These are phyloP conservation scores for Cutaneotrichosporon sp. DNA, from an alignment of 1,284 basidiomycete genomes.

Conservation along the genomic window DNA sequence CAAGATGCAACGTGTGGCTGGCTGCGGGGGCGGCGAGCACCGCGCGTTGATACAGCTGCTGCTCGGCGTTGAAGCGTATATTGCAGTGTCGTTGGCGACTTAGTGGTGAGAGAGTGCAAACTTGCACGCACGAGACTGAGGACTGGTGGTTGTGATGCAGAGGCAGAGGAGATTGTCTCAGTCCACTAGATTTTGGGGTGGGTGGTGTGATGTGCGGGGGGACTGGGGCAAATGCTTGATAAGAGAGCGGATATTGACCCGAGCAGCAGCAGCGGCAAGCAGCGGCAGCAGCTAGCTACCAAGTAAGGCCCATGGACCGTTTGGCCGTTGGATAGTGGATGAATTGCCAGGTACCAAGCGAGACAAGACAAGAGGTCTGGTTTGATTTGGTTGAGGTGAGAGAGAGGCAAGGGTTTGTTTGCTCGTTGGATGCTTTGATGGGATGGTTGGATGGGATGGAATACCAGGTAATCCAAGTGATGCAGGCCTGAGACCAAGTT, in stretches of 20 bases:
- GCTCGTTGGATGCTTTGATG: not conserved
- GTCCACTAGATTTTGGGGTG: not conserved
- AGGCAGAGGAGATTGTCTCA: not conserved
- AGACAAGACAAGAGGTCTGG: too few relatives aligned
- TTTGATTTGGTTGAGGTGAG: too few relatives aligned
- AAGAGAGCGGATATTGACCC: not conserved
- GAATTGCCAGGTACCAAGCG: too few relatives aligned
- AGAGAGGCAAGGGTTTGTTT: not conserved
- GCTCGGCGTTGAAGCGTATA: too few relatives aligned
- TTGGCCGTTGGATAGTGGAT: too few relatives aligned
- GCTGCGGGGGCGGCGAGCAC: not conserved
- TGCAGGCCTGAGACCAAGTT: not conserved
- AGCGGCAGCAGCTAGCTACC: not conserved
- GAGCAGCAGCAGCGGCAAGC: not conserved
- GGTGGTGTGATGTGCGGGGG: not conserved
- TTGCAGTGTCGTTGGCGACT: too few relatives aligned
- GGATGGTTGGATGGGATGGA: not conserved
- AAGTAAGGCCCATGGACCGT: not conserved
- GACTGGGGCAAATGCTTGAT: not conserved
- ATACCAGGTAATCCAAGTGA: not conserved
- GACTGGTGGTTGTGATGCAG: not conserved
- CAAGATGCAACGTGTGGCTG: not conserved
- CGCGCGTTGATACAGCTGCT: too few relatives aligned
- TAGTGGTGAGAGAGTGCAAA: too few relatives aligned
- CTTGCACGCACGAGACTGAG: not conserved